Evolutionary conservation across 495 filamentous ascomycete genomes (phyloP).

Genomic region (Echria macrotheca): DNA sequence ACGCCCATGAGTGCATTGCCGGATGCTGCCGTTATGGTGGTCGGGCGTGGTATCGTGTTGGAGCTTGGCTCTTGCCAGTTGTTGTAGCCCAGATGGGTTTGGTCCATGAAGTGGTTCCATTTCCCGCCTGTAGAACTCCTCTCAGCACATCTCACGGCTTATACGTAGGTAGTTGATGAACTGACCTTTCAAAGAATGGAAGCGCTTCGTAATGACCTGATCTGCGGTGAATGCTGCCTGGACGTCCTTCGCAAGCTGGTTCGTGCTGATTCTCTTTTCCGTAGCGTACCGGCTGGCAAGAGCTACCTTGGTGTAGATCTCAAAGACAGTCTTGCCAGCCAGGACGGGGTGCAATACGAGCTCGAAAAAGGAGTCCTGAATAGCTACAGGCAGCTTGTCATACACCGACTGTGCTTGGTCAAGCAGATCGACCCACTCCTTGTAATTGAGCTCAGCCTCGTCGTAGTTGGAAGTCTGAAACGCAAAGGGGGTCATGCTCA

Average conservation of each 20-base stretch:
- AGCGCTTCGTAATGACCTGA: constrained; percentile 47
- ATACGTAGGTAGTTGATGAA: too few species aligned
- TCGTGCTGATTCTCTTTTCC: constrained; percentile 30
- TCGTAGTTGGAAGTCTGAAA: constrained; percentile 58
- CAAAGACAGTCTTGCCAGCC: constrained; percentile 40
- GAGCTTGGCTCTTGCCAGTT: constrained; percentile 55
- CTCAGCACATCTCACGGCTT: too few species aligned
- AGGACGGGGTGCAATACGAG: constrained; percentile 56
- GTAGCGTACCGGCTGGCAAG: constrained; percentile 18
- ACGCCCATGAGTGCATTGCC: constrained; percentile 53
- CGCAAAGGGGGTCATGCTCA: constrained; percentile 44
- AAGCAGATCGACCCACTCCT: constrained; percentile 49
- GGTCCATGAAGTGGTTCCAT: constrained; percentile 50
- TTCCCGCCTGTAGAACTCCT: constrained; percentile 53
- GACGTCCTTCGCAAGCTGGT: constrained; percentile 45
- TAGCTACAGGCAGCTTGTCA: constrained; percentile 31
- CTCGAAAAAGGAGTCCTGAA: constrained; percentile 53
- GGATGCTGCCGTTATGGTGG: constrained; percentile 36
- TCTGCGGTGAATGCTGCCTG: constrained; percentile 51
- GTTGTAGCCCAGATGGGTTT: constrained; percentile 30
- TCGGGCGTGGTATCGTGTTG: constrained; percentile 44
- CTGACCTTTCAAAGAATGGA: constrained; percentile 54
- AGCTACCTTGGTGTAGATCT: constrained; percentile 30
- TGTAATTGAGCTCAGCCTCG: constrained; percentile 54
- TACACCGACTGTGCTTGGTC: constrained; percentile 45